phyloP scores from a whole-genome alignment of 1,139 yeast genomes.

The Yamadazyma triangularis region DNA sequence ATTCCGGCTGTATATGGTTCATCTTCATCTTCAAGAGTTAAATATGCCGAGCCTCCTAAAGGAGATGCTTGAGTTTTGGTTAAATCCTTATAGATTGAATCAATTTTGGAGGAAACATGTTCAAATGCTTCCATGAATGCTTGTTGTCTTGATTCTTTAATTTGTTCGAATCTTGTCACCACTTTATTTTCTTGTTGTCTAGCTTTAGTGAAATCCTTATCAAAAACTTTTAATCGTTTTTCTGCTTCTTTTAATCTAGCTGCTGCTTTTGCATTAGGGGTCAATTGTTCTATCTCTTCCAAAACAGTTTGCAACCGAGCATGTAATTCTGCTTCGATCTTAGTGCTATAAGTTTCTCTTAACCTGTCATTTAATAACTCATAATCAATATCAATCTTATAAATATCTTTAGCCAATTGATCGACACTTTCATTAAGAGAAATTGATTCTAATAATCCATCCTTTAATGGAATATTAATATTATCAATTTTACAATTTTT shows the following conservation, averaged over 20 bases:
- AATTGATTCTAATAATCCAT: constrained; percentile 52
- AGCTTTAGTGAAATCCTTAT: constrained; percentile 59
- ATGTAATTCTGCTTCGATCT: constrained; percentile 48
- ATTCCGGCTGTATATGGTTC: constrained; percentile 84
- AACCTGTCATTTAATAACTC: constrained; percentile 42
- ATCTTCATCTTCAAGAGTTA: constrained; percentile 83
- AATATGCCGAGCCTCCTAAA: constrained; percentile 88
- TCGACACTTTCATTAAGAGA: constrained; percentile 42
- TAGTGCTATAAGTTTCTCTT: constrained; percentile 28
- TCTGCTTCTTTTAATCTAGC: constrained; percentile 75
- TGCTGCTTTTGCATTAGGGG: constrained; percentile 78
- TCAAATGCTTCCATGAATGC: constrained; percentile 69
- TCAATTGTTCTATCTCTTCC: constrained; percentile 53
- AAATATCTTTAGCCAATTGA: constrained; percentile 35
- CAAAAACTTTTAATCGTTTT: constrained; percentile 54
- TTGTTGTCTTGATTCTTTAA: constrained; percentile 57
- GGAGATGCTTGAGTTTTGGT: constrained; percentile 68
- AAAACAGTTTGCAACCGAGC: constrained; percentile 26
- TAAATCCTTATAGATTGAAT: constrained; percentile 79
- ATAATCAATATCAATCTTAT: constrained; percentile 54
- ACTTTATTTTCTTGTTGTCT: constrained; percentile 59
- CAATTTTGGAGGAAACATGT: constrained; percentile 71
- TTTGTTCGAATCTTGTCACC: constrained; percentile 52
- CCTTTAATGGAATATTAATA: constrained; percentile 57
- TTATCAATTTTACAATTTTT: constrained; percentile 76